Base-by-base conservation (phyloP, 2,329 filamentous ascomycete species). In the Fusarium acutatum region DNA sequence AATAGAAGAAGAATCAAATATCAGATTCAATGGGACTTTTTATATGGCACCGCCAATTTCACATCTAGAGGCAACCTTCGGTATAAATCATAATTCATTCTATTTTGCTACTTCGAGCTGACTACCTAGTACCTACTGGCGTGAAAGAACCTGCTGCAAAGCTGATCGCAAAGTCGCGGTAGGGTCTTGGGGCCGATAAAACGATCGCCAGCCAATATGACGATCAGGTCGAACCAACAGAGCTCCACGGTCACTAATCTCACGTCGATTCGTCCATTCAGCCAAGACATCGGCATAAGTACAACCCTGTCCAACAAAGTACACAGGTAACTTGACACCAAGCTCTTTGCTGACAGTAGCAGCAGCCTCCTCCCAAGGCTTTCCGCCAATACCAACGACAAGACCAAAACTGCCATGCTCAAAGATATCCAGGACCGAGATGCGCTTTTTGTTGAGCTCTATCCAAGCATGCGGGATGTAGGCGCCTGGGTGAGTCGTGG, bases 401-500 rank as follows among this genome's bases (percentile, higher is more conserved):
- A 89, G 76, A 14, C 80, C 82, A 75, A 90, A 91, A 0, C 76
- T 74, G 1, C 88, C 87, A 60, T 90, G 83, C 0, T 90, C 89
- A 0, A 88, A 88, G 5, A 92, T 80, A 77, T 92, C 90, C 47
- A 89, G 86, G 0, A 88, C 91, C 2, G 88, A 90, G n/a, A 89
- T 81, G 17, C 67, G 67, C 13, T n/a, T 58, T 50, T 80, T 26
- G 81, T 73, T n/a, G 77, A 32, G 83, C 78, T 90, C 88, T 17
- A 92, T 79, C 90, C 90, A 92, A 1, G 84, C 89, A 78, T 92
- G 90, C 6, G 90, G 90, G 20, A 92, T 78, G 12, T 89, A 82
- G 37, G 83, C 83, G 11, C 90, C 90, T 2, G 90, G 90, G 73
- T 87, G 90, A 7, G 90, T 91, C 46, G 80, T 85, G 34, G 84